phyloP scores from a whole-genome alignment of 495 filamentous ascomycete species.

The Penicillium diatomitis region DNA sequence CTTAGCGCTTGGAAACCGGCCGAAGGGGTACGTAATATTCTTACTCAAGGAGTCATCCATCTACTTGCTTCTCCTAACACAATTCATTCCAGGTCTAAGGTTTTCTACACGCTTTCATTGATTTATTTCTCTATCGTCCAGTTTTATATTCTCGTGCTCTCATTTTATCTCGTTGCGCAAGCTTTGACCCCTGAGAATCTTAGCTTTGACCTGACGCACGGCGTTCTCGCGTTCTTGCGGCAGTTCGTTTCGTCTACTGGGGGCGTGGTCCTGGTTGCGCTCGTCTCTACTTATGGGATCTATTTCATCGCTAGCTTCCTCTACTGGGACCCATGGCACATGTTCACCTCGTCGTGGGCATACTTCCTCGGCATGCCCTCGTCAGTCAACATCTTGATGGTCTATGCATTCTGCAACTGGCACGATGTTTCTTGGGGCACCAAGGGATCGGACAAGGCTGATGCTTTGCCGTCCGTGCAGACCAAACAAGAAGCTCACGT shows the following conservation, averaged over 20 bases:
- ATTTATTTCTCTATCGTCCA: conserved; percentile 63
- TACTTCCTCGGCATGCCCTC: conserved; percentile 1
- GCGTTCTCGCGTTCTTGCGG: conserved; percentile 37
- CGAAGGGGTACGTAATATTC: conserved; percentile 52
- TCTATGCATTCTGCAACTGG: conserved; percentile 81
- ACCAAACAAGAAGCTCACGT: conserved; percentile 47
- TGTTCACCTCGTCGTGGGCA: conserved; percentile 1
- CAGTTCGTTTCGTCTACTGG: conserved; percentile 63
- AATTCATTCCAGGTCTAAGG: conserved; percentile 44
- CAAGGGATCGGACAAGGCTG: conserved; percentile 1
- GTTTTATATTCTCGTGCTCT: conserved; percentile 71
- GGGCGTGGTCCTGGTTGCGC: not conserved
- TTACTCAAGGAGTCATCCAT: not conserved
- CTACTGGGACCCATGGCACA: conserved; percentile 1
- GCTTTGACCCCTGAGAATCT: conserved; percentile 50
- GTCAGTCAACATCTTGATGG: conserved; percentile 1
- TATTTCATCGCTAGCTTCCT: conserved; percentile 2
- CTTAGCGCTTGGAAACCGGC: conserved; percentile 80
- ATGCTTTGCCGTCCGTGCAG: not conserved
- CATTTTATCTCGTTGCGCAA: conserved; percentile 67
- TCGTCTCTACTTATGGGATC: not conserved
- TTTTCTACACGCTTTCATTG: conserved; percentile 67
- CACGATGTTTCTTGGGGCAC: conserved; percentile 38
- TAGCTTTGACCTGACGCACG: conserved; percentile 38
- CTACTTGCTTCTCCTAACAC: not conserved